Evolutionary conservation across 2,329 filamentous ascomycete genomes (phyloP).

Genomic region (Bipolaris cookei): DNA sequence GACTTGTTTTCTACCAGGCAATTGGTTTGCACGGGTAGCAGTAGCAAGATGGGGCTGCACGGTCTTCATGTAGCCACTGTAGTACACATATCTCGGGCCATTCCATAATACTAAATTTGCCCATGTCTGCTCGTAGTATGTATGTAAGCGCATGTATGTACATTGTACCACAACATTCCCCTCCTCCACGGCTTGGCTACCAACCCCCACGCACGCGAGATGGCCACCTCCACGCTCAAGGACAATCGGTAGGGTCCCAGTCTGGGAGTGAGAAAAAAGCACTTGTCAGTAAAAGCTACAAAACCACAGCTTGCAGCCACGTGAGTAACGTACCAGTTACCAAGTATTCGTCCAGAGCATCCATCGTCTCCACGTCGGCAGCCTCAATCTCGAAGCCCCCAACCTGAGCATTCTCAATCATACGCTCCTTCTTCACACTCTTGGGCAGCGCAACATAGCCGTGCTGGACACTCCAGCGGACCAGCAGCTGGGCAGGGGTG

Average conservation of each 20-base stretch:
- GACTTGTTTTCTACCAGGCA: no score
- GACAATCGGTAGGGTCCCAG: conserved; percentile 56
- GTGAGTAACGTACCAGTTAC: conserved; percentile 59
- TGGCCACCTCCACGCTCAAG: conserved; percentile 30
- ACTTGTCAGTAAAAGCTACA: conserved; percentile 23
- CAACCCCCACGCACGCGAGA: conserved; percentile 30
- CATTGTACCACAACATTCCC: not conserved
- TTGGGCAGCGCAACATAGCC: conserved; percentile 76
- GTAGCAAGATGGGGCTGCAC: no score
- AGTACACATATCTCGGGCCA: no score
- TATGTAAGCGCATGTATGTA: not conserved
- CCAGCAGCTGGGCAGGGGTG: conserved; percentile 74
- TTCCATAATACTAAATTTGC: no score
- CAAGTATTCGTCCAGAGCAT: conserved; percentile 72
- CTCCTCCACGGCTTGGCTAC: conserved; percentile 17
- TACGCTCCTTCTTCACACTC: conserved; percentile 67
- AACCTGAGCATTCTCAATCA: conserved; percentile 69
- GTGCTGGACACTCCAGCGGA: conserved; percentile 80
- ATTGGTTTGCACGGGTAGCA: no score
- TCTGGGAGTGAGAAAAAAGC: conserved; percentile 34
- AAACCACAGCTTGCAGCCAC: not conserved
- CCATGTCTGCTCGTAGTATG: no score
- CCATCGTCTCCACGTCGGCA: conserved; percentile 68
- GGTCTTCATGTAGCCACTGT: no score
- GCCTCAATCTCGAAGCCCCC: conserved; percentile 65